Evolutionary conservation across 768 basidiomycete genomes (phyloP).

Genomic region (Sarcomyxa edulis): DNA sequence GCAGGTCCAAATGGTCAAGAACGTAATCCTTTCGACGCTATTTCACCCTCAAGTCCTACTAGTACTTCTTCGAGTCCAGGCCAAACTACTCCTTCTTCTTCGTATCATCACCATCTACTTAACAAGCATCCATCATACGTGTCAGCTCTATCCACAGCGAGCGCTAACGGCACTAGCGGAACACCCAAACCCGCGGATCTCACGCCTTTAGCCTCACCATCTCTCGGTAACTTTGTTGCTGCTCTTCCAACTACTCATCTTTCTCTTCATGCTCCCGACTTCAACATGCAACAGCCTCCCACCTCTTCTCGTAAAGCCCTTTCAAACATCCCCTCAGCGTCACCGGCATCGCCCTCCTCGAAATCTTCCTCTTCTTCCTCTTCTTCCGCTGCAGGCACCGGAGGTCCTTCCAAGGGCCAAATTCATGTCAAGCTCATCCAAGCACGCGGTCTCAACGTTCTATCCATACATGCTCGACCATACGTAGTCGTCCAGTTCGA

Average conservation of each 20-base stretch:
- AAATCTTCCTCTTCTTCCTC: constrained; percentile 21
- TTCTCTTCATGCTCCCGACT: constrained; percentile 82
- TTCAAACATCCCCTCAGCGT: constrained; percentile 28
- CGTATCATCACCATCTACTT: constrained; percentile 33
- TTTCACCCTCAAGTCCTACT: constrained; percentile 10
- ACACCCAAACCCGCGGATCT: constrained; percentile 35
- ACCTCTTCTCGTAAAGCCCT: constrained; percentile 28
- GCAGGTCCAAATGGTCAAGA: constrained; percentile 33
- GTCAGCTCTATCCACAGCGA: constrained; percentile 21
- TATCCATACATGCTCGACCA: constrained; percentile 58
- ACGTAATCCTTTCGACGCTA: constrained; percentile 60
- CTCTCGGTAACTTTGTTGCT: constrained; percentile 44
- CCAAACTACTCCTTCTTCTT: constrained; percentile 24
- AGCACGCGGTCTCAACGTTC: constrained; percentile 77
- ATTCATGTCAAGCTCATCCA: constrained; percentile 96
- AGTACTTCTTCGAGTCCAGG: constrained; percentile 8
- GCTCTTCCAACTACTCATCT: constrained; percentile 53
- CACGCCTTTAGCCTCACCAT: constrained; percentile 37
- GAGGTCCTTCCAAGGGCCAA: constrained; percentile 52
- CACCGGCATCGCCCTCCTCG: constrained; percentile 33
- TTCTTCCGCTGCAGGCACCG: constrained; percentile 25
- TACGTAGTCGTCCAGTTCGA: constrained; percentile 99
- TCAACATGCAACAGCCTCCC: constrained; percentile 71
- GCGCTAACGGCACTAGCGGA: constrained; percentile 34
- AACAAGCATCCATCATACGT: constrained; percentile 16